phyloP scores from a whole-genome alignment of 1,139 yeast genomes.

The Scheffersomyces lignicola region DNA sequence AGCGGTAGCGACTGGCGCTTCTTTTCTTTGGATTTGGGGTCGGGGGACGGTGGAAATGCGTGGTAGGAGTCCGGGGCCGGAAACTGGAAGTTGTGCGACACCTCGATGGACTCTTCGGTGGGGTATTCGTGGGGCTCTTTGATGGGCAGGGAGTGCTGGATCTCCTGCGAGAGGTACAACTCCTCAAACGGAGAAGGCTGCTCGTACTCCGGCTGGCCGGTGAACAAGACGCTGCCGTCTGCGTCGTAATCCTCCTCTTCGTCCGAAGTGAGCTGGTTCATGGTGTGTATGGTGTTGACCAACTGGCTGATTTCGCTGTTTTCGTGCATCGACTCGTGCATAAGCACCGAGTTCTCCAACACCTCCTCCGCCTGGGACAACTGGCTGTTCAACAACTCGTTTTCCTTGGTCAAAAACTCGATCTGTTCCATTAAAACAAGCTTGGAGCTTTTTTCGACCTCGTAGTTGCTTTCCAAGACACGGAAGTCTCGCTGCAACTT shows the following conservation, averaged over 20 bases:
- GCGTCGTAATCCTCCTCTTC: conserved; percentile 18
- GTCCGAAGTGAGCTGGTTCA: conserved; percentile 26
- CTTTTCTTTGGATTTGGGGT: conserved; percentile 24
- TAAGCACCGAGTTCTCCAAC: conserved; percentile 5
- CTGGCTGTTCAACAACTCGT: conserved; percentile 22
- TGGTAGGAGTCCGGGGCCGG: conserved; percentile 21
- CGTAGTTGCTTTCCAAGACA: conserved; percentile 42
- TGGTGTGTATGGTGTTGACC: conserved; percentile 18
- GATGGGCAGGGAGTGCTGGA: conserved; percentile 29
- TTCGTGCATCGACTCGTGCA: conserved; percentile 11
- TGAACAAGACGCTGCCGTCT: conserved; percentile 10
- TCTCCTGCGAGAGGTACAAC: conserved; percentile 20
- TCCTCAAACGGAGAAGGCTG: background rate
- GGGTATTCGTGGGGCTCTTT: conserved; percentile 12
- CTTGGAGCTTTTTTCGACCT: conserved; percentile 51
- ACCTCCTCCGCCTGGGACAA: conserved; percentile 7
- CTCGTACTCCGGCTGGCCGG: conserved; percentile 1
- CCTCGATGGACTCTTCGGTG: conserved; percentile 21
- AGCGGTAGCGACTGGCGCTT: conserved; percentile 41
- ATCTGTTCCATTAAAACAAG: conserved; percentile 55
- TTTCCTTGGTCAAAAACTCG: conserved; percentile 47
- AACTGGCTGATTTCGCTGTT: conserved; percentile 3
- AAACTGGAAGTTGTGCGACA: conserved; percentile 25
- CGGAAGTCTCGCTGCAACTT: conserved; percentile 37
- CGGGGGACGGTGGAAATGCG: conserved; percentile 38